Percentiles rank a stretch among this genome's conserved stretches.
Conservation (phyloP, 148 eudicot genomes). For the Dysphania ambrosioides region DNA sequence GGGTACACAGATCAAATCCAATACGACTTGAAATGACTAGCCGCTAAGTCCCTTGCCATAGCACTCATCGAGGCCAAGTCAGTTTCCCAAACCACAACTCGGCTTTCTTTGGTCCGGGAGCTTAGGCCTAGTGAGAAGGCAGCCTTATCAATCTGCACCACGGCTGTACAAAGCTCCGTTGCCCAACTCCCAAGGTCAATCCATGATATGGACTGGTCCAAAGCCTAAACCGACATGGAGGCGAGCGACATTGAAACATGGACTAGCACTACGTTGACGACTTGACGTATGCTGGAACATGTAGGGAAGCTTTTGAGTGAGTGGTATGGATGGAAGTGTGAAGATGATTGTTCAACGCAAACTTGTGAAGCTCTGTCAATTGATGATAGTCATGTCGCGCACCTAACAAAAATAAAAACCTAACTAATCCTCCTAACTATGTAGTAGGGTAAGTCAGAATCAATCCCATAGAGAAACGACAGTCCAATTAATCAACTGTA, state of each 20-base stretch:
- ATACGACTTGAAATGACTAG: constrained; percentile 29
- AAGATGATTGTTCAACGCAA: constrained; percentile 24
- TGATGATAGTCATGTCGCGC: too few species aligned
- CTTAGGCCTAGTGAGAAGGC: constrained; percentile 28
- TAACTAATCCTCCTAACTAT: too few species aligned
- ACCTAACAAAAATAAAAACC: too few species aligned
- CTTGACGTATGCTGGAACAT: constrained; percentile 33
- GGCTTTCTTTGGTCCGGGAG: constrained; percentile 11
- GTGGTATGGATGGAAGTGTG: constrained; percentile 24
- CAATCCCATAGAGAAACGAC: too few species aligned
- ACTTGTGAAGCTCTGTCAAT: constrained; percentile 28
- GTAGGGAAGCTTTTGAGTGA: constrained; percentile 35
- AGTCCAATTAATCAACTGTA: too few species aligned
- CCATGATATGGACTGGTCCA: constrained; percentile 9
- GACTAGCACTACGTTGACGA: constrained; percentile 48
- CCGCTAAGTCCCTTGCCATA: constrained; percentile 27
- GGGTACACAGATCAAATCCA: constrained; percentile 24
- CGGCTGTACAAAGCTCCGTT: constrained; percentile 22
- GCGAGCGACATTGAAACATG: constrained; percentile 36
- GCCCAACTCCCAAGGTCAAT: constrained; percentile 26
- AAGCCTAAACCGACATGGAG: not conserved
- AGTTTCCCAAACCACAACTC: constrained; percentile 4
- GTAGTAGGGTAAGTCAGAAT: too few species aligned
- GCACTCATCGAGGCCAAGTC: constrained; percentile 25
- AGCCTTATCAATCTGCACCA: constrained; percentile 34